These are phyloP conservation scores for Colletotrichum gloeosporioides DNA, from an alignment of 2,329 filamentous ascomycete genomes.

Conservation along the genomic window DNA sequence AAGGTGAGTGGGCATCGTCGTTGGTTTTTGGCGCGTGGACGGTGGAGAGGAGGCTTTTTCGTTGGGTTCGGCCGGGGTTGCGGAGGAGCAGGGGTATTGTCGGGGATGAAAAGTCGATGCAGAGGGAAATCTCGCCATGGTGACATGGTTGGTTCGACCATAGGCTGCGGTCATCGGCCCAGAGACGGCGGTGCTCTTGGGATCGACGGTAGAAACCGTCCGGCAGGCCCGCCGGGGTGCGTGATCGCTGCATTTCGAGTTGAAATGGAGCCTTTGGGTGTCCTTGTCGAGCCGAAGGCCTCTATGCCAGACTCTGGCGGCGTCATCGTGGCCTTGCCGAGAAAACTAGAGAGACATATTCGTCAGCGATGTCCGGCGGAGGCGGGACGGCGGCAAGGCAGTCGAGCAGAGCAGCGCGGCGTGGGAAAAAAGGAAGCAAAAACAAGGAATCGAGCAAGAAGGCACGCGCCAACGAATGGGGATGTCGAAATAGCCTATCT, in stretches of 20 bases:
- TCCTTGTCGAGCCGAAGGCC: not conserved
- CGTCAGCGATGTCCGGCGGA: not conserved
- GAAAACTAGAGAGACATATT: not conserved
- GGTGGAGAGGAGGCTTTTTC: not conserved
- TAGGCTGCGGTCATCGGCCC: not conserved
- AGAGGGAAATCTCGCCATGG: not conserved
- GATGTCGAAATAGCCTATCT: slow-evolving; percentile 2
- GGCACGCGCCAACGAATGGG: not conserved
- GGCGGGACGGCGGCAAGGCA: not conserved
- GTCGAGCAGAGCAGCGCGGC: not conserved
- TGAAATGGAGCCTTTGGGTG: not conserved
- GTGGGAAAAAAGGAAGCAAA: not conserved
- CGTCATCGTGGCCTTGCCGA: not conserved
- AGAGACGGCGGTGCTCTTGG: not conserved
- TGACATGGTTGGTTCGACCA: not conserved
- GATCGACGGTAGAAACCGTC: not conserved
- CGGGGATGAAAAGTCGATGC: not conserved
- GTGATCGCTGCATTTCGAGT: not conserved
- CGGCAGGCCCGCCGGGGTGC: not conserved
- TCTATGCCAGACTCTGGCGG: not conserved
- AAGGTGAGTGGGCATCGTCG: not conserved
- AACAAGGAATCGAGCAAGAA: not conserved
- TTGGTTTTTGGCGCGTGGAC: not conserved
- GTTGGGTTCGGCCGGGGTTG: not conserved
- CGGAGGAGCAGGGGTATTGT: not conserved